Conservation (phyloP, 306 rosid genomes). For the Castanopsis chinensis region DNA sequence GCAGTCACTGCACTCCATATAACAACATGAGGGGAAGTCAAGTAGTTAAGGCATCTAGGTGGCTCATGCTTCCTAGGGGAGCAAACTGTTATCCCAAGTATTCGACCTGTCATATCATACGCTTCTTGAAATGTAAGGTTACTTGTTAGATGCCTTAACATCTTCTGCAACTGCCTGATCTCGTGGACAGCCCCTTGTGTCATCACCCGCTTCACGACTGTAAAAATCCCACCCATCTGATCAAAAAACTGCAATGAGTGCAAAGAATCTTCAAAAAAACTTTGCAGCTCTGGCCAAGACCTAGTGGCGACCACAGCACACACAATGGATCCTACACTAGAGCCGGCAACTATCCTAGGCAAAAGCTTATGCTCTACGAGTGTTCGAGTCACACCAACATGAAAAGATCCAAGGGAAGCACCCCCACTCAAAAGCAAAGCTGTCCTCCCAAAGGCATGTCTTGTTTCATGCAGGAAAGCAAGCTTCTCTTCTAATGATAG, state of each 20-base stretch:
- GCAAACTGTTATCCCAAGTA: conserved; percentile 95
- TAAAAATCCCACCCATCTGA: conserved; percentile 86
- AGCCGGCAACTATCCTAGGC: conserved; percentile 95
- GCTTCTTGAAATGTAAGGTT: conserved; percentile 98
- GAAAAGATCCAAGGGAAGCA: conserved; percentile 95
- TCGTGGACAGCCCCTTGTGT: conserved; percentile 92
- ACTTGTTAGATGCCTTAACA: conserved; percentile 87
- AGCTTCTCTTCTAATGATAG: conserved; percentile 81
- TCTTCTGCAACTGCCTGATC: conserved; percentile 83
- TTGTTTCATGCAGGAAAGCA: conserved; percentile 90
- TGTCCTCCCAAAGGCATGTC: conserved; percentile 96
- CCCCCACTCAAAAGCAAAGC: conserved; percentile 97
- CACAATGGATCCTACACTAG: conserved; percentile 97
- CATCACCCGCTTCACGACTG: conserved; percentile 82
- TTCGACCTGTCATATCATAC: conserved; percentile 94
- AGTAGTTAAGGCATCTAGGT: conserved; percentile 96
- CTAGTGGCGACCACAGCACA: conserved; percentile 93
- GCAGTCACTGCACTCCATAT: conserved; percentile 99
- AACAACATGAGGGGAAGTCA: conserved; percentile 96
- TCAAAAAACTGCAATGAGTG: conserved; percentile 86
- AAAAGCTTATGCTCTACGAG: conserved; percentile 84
- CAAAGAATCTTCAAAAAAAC: conserved; percentile 88
- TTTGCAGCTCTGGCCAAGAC: conserved; percentile 96
- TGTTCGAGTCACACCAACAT: conserved; percentile 82
- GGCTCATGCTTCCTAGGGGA: conserved; percentile 98